Base-by-base conservation (phyloP, 2,329 filamentous ascomycete species). In the Mariannaea elegans region DNA sequence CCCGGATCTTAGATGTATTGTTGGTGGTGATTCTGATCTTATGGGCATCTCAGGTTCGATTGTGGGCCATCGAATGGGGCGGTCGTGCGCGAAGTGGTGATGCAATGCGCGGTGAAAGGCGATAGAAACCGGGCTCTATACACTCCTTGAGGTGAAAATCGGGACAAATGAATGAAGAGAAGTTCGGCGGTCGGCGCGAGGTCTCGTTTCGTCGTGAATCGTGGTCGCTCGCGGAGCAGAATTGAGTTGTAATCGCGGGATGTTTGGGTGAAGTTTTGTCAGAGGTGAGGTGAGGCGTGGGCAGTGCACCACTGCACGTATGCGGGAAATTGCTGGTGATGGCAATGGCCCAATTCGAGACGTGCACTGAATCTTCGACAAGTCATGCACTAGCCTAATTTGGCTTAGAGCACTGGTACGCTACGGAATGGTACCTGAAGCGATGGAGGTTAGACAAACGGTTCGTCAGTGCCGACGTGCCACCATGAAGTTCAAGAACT, bases 251-350 rank as follows among this genome's bases (percentile, higher is more conserved):
- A 61, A 56, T 61, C 52, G 63, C 58, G 60, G 53, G 56, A 61
- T 70, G 63, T 51, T 61, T 49, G 58, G 58, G 65, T 56, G 53
- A 64, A 64, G 63, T 69, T 27, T 67, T 48, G 52, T 23, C 16
- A 31, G 44, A 18, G 61, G 32, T 36, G 32, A 36, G 32, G 32
- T 36, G 14, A 36, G 10, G 32, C 12, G 32, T 36, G 32, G 56
- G 52, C 52, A 61, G 63, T 63, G 62, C 53, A 60, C 52, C 36
- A 46, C 61, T 63, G 56, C 59, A 69, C 66, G 67, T 72, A 72
- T 72, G 74, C 55, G 73, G 72, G 75, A 77, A 76, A 77, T 76
- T 76, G 72, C 73, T 69, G 65, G 69, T 49, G 66, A 70, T 75
- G 72, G 69, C 67, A 66, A 72, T 67, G 65, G 64, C 62, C 65